Base-by-base conservation (phyloP, 352 stramenopile genomes). In the Phytophthora sansomeana region DNA sequence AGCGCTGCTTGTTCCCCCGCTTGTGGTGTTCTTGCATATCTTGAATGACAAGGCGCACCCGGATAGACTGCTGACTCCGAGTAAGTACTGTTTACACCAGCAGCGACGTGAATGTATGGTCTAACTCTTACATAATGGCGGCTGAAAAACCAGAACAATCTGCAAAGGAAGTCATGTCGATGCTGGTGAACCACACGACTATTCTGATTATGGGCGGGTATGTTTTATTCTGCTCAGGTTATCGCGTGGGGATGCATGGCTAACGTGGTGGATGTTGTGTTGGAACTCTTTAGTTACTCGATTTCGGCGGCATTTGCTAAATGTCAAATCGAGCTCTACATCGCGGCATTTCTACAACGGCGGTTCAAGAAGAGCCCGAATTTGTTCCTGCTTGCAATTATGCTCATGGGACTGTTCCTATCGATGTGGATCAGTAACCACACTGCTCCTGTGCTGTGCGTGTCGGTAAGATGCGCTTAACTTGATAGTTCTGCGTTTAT, bases 341-440 rank as follows among this genome's bases (percentile, higher is more conserved):
- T 97, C 48, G 92, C 92, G 6, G 84, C 89, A 11, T 89, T 96
- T 47, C 65, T 98, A 42, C 92, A 98, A 67, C 80, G 89, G 9
- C 81, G 79, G 9, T 97, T 97, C 47, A 97, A 97, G 64, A 93
- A 95, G 74, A 81, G 82, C 28, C 92, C 92, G 8, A 91, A 93
- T 29, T 61, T 97, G 26, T 98, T 98, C 50, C 62, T 97, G 29
- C 77, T 98, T 16, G 91, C 92, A 28, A 97, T 98, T 59, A 98
- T 98, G 92, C 77, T 97, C 48, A 96, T 97, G 89, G 92, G 91
- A 14, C 67, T 97, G 19, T 96, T 97, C 63, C 63, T 98, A 6
- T 97, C 90, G 10, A 97, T 97, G 87, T 96, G 91, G 89, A 97
- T 98, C 69, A 96, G 81, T 56, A 98, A 98, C 78, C 91, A 97